Evolutionary conservation across 1,284 basidiomycete species (phyloP).

Genomic region (Schizopora paradoxa): DNA sequence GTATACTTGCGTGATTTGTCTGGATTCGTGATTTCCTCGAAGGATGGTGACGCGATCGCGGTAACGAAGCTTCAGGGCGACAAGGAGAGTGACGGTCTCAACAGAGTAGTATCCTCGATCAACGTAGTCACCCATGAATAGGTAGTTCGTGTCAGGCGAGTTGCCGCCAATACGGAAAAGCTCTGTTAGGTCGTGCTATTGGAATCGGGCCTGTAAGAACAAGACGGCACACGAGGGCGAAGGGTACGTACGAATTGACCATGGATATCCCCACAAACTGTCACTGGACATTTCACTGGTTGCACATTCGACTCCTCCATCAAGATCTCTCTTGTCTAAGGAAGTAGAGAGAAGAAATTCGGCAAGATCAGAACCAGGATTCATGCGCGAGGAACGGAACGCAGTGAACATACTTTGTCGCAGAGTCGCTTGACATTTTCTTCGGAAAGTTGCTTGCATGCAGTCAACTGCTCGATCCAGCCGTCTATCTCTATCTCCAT

Average conservation of each 20-base stretch:
- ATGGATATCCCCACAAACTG: constrained; percentile 97
- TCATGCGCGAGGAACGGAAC: constrained; percentile 26
- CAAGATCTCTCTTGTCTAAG: constrained; percentile 91
- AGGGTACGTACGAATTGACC: constrained; percentile 91
- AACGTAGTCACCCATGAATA: constrained; percentile 99
- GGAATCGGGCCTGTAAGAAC: constrained; percentile 5
- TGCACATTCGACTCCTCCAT: constrained; percentile 99
- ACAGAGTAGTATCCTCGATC: constrained; percentile 99
- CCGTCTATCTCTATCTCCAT: constrained; percentile 85
- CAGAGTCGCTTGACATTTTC: constrained; percentile 96
- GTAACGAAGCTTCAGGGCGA: constrained; percentile 97
- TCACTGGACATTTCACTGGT: constrained; percentile 95
- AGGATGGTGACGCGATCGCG: constrained; percentile 98
- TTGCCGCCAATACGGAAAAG: constrained; percentile 99
- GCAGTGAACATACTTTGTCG: constrained; percentile 78
- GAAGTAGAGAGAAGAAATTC: constrained; percentile 21
- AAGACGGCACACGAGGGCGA: constrained; percentile 22
- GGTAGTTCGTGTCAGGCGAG: constrained; percentile 99
- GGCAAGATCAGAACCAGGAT: constrained; percentile 19
- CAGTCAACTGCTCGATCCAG: constrained; percentile 96
- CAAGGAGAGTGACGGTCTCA: constrained; percentile 97
- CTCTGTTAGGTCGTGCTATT: constrained; percentile 96
- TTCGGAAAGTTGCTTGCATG: constrained; percentile 97
- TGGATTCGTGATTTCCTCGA: constrained; percentile 96
- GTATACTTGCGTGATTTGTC: constrained; percentile 99